These are phyloP conservation scores for Ophiostoma ulmi DNA, from an alignment of 2,329 filamentous ascomycete species.

Conservation along the genomic window DNA sequence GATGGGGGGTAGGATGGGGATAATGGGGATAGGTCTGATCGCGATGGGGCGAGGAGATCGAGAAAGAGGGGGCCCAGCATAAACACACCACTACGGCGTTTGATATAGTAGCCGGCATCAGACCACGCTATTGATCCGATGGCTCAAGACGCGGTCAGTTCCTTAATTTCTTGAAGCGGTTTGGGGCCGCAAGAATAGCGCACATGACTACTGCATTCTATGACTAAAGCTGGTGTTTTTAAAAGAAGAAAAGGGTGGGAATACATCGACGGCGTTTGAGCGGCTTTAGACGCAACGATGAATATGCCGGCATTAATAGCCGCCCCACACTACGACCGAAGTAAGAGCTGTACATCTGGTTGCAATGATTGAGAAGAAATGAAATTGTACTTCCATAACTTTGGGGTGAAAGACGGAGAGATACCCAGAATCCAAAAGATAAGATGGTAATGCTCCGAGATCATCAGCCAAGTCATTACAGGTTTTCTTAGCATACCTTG, in stretches of 20 bases:
- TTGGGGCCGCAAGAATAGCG: background rate
- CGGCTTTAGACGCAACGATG: background rate
- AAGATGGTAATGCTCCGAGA: background rate
- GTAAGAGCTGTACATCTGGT: background rate
- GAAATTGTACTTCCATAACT: background rate
- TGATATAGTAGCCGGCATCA: background rate
- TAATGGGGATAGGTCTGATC: background rate
- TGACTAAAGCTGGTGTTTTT: background rate
- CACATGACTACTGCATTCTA: background rate
- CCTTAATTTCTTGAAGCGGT: background rate
- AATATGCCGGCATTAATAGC: background rate
- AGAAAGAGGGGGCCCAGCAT: background rate
- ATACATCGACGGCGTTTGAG: background rate
- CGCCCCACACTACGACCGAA: background rate
- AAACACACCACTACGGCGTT: slow-evolving; percentile 1
- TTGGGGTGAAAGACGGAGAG: background rate
- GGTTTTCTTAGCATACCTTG: background rate
- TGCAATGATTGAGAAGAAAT: background rate
- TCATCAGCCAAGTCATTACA: background rate
- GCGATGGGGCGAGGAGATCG: slow-evolving; percentile 2
- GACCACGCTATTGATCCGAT: background rate
- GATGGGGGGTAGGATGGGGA: background rate
- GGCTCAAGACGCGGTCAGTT: background rate
- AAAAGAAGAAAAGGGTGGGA: background rate
- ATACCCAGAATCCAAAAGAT: background rate